These are phyloP conservation scores for Crepidotus variabilis DNA, from an alignment of 768 basidiomycete species.

Conservation along the genomic window DNA sequence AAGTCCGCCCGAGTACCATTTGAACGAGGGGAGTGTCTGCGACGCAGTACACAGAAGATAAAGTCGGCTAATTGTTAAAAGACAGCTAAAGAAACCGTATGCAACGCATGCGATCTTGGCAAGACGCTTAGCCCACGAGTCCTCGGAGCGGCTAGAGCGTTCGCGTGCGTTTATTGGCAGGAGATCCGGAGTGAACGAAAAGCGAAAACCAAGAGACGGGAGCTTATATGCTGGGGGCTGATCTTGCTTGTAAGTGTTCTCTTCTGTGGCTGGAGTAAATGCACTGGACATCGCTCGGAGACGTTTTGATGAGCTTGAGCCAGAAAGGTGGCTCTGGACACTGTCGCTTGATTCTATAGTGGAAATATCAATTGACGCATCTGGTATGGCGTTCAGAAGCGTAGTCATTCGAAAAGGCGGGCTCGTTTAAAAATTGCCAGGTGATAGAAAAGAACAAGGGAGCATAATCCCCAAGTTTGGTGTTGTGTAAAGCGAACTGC, in stretches of 20 bases:
- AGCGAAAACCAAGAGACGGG: neutral
- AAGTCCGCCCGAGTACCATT: conserved; percentile 5
- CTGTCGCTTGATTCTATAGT: conserved; percentile 30
- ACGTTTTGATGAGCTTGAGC: conserved; percentile 38
- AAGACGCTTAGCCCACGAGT: conserved; percentile 25
- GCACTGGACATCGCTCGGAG: conserved; percentile 19
- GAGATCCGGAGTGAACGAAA: neutral
- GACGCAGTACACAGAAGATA: conserved; percentile 12
- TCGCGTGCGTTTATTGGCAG: neutral
- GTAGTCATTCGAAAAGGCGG: neutral
- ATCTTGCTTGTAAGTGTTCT: neutral
- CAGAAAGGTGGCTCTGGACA: conserved; percentile 43
- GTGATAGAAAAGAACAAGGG: too few species aligned
- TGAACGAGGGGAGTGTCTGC: neutral
- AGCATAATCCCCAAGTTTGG: too few species aligned
- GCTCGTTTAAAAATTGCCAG: too few species aligned
- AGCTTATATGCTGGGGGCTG: neutral
- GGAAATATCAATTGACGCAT: conserved; percentile 17
- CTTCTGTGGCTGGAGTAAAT: neutral
- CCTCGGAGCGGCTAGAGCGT: conserved; percentile 13
- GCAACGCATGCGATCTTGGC: conserved; percentile 28
- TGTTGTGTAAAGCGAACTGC: too few species aligned
- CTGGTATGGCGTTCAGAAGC: neutral
- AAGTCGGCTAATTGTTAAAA: conserved; percentile 30
- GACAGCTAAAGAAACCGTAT: conserved; percentile 40